Evolutionary conservation across 2,329 filamentous ascomycete species (phyloP).

Genomic region (Beauveria sp.): DNA sequence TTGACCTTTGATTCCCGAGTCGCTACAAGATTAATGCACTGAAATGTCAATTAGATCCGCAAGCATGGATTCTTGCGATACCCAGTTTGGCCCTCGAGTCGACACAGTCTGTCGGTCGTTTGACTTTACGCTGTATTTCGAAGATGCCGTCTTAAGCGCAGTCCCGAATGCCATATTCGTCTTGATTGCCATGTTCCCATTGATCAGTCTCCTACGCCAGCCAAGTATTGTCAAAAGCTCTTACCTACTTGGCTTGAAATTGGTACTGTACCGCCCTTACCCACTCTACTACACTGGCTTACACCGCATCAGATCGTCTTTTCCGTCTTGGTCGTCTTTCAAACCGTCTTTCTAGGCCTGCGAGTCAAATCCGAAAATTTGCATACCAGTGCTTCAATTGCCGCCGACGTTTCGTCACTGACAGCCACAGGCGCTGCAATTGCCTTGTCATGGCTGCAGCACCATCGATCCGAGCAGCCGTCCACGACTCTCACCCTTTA

Average conservation of each 20-base stretch:
- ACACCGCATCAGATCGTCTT: not conserved
- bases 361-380: not conserved
- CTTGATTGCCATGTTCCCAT: not conserved
- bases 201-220: not conserved
- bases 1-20: not conserved
- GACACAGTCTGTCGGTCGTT: not conserved
- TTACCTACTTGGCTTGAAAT: not conserved
- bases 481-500: constrained; percentile 33
- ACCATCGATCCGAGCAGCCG: constrained; percentile 22
- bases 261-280: not conserved
- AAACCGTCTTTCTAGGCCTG: not conserved
- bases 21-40: not conserved
- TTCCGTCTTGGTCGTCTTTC: not conserved
- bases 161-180: constrained; percentile 1
- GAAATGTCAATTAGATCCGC: not conserved
- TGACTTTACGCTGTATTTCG: constrained; percentile 8
- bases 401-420: not conserved
- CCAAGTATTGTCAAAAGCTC: not conserved
- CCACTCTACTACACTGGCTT: not conserved
- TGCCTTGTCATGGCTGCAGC: not conserved
- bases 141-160: not conserved
- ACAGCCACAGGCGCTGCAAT: not conserved
- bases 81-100: constrained; percentile 6
- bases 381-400: not conserved
- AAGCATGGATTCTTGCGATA: not conserved